These are phyloP conservation scores for Malus hybrid DNA, from an alignment of 331 rosid species.

Conservation along the genomic window DNA sequence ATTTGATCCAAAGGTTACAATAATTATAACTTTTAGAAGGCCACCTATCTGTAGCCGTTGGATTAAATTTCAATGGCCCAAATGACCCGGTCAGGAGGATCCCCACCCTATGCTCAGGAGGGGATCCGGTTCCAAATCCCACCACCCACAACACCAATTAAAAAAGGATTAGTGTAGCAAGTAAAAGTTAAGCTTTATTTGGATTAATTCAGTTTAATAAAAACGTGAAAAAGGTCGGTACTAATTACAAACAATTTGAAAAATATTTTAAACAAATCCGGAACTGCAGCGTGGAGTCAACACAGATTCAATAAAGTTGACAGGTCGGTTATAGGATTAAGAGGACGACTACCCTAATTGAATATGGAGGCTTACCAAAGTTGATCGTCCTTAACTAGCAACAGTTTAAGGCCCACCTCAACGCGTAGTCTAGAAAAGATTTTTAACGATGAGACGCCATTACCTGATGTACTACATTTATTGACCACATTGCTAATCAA, in stretches of 20 bases:
- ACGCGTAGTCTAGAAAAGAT: no score
- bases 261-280: neutral
- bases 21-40: no score
- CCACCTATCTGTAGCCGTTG: no score
- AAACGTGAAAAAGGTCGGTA: neutral
- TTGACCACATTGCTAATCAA: neutral
- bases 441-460: neutral
- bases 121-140: no score
- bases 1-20: no score
- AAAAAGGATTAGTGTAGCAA: neutral
- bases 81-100: no score
- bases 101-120: no score
- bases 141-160: no score
- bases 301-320: neutral
- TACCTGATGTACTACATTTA: neutral
- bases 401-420: neutral
- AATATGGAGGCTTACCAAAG: neutral
- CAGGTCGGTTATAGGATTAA: neutral
- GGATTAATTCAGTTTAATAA: neutral
- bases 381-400: neutral
- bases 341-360: neutral
- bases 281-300: neutral
- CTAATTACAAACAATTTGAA: neutral
- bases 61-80: no score
- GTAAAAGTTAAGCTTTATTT: neutral